Evolutionary conservation across 805 yeast species (phyloP).

Genomic region (Schizosaccharomyces cryophilus): DNA sequence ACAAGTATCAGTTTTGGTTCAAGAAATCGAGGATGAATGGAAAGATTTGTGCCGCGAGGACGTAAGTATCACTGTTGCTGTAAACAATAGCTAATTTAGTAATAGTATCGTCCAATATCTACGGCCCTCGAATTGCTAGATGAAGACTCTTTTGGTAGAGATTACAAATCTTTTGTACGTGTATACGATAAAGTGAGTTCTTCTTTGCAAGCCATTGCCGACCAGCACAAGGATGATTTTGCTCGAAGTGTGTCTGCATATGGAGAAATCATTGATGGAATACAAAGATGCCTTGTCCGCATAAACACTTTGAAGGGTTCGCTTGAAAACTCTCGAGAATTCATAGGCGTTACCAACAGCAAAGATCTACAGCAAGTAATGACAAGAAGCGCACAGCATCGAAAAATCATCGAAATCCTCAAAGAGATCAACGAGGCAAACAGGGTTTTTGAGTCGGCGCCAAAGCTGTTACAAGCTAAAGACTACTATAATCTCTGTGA

Average conservation of each 20-base stretch:
- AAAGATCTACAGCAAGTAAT: neutral
- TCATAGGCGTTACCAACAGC: neutral
- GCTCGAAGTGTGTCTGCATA: neutral
- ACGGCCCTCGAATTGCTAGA: neutral
- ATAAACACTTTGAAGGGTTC: neutral
- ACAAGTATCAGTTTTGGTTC: neutral
- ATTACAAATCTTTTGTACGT: neutral
- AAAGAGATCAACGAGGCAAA: neutral
- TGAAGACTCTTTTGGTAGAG: neutral
- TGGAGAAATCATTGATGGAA: neutral
- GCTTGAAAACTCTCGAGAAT: neutral
- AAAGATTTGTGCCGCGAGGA: neutral
- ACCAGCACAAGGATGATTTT: neutral
- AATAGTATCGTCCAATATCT: neutral
- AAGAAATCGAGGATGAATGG: constrained; percentile 1
- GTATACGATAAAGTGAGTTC: neutral
- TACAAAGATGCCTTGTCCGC: neutral
- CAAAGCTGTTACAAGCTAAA: neutral
- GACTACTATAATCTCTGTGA: neutral
- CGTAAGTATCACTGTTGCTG: neutral
- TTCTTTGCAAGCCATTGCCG: neutral
- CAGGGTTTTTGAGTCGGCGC: neutral
- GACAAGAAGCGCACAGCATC: neutral
- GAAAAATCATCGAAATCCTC: neutral
- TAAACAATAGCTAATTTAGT: neutral